Evolutionary conservation across 2,329 filamentous ascomycete genomes (phyloP).

Genomic region (Cadophora luteo-olivacea): DNA sequence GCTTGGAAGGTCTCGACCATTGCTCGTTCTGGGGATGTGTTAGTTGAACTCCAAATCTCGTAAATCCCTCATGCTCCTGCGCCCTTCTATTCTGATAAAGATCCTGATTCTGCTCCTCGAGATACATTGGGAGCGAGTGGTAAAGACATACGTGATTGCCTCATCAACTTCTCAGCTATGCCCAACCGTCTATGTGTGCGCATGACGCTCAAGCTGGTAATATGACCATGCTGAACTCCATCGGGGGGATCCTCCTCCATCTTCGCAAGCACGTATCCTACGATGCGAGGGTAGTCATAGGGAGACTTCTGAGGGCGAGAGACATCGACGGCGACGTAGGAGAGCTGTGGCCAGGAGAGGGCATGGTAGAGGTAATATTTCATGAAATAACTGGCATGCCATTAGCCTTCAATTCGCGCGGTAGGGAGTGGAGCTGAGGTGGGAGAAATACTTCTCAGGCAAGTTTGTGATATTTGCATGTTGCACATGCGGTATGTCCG

Average conservation of each 20-base stretch:
- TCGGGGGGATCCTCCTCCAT: constrained; percentile 98
- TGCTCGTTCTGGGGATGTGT: constrained; percentile 71
- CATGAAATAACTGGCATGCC: constrained; percentile 76
- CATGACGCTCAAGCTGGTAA: constrained; percentile 95
- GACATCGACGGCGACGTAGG: constrained; percentile 94
- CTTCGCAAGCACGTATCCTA: constrained; percentile 98
- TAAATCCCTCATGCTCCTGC: neutral
- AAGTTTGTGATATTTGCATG: constrained; percentile 99
- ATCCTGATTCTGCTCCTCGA: neutral
- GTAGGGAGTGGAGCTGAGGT: too few species aligned
- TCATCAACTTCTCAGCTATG: constrained; percentile 96
- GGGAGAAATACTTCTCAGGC: constrained; percentile 74
- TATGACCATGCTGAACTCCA: constrained; percentile 92
- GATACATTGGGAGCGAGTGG: neutral
- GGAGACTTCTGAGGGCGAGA: constrained; percentile 77
- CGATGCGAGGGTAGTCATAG: constrained; percentile 94
- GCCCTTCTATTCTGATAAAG: neutral
- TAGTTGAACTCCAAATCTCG: neutral
- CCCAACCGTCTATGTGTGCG: constrained; percentile 89
- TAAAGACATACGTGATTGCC: constrained; percentile 80
- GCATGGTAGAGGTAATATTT: constrained; percentile 99
- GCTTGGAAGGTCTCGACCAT: constrained; percentile 96
- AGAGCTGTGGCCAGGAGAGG: constrained; percentile 96
- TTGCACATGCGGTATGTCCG: constrained; percentile 90
- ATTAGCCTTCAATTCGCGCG: constrained; percentile 25